Conservation (phyloP, 73 alveolate genomes). For the Tetrahymena thermophila region DNA sequence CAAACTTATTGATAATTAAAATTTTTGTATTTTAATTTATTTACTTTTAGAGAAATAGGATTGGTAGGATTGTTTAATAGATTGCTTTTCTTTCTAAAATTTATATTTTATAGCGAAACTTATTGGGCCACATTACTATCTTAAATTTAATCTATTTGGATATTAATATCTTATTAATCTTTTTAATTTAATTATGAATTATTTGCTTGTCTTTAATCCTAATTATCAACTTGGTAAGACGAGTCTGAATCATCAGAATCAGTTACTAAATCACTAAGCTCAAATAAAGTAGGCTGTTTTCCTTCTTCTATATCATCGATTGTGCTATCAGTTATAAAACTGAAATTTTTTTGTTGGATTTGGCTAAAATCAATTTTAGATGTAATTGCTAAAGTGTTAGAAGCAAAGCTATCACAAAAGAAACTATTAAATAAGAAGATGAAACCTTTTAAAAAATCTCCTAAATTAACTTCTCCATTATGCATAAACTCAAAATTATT, state of each 20-base stretch:
- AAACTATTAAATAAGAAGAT: background rate
- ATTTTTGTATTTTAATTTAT: no score
- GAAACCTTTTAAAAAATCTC: background rate
- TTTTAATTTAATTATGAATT: background rate
- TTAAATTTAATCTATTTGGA: no score
- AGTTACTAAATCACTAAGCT: background rate
- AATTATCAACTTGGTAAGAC: background rate
- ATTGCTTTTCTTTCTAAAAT: no score
- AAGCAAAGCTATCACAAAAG: background rate
- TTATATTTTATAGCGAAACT: background rate
- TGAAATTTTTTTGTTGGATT: background rate
- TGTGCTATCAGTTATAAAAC: background rate
- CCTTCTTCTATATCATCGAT: background rate
- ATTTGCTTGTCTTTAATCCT: background rate
- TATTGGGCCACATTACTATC: background rate
- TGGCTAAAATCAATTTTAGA: background rate
- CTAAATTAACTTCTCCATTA: background rate
- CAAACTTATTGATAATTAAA: no score
- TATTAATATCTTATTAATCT: background rate
- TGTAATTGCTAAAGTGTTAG: background rate
- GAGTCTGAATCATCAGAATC: background rate
- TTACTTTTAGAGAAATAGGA: no score
- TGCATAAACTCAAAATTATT: background rate
- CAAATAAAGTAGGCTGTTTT: background rate
- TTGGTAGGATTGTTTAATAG: no score